Percentiles rank a stretch among this genome's conserved stretches.
phyloP scores from a whole-genome alignment of 345 rosid species.

The Gossypium thurberi region DNA sequence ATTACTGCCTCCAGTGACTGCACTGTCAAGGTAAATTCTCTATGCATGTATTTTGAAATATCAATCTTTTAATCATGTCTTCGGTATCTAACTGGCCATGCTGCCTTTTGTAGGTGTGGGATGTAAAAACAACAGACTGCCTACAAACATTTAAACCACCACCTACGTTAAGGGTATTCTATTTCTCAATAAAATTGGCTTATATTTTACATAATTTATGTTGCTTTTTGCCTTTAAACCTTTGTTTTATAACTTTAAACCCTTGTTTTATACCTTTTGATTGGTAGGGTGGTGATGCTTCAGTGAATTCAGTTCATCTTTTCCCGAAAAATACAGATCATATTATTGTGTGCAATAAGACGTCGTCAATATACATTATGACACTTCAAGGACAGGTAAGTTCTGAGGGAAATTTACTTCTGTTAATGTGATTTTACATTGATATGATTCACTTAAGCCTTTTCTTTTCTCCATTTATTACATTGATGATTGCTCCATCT shows the following conservation, averaged over 20 bases:
- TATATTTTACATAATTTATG: slow-evolving; percentile 14
- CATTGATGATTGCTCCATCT: not conserved
- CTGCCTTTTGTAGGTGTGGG: slow-evolving; percentile 70
- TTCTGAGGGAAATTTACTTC: not conserved
- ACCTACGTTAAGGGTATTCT: slow-evolving; percentile 75
- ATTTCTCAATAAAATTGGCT: slow-evolving; percentile 5
- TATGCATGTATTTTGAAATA: slow-evolving; percentile 2
- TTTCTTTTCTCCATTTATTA: not conserved
- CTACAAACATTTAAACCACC: slow-evolving; percentile 92
- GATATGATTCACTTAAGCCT: not conserved
- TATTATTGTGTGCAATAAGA: slow-evolving; percentile 86
- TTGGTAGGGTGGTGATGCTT: slow-evolving; percentile 86
- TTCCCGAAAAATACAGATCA: slow-evolving; percentile 86
- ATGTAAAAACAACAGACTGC: slow-evolving; percentile 89
- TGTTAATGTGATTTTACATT: not conserved
- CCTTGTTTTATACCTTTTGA: slow-evolving; percentile 20
- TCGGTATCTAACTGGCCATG: not conserved
- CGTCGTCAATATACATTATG: slow-evolving; percentile 86
- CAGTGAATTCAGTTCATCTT: slow-evolving; percentile 95
- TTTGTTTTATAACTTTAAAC: slow-evolving; percentile 17
- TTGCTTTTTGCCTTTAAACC: slow-evolving; percentile 6
- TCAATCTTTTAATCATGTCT: not conserved
- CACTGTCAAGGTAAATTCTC: slow-evolving; percentile 60
- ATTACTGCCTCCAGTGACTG: slow-evolving; percentile 92
- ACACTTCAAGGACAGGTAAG: slow-evolving; percentile 97